Base-by-base conservation (phyloP, 192 early-diverging fungal genomes). In the Coemansia asiatica region DNA sequence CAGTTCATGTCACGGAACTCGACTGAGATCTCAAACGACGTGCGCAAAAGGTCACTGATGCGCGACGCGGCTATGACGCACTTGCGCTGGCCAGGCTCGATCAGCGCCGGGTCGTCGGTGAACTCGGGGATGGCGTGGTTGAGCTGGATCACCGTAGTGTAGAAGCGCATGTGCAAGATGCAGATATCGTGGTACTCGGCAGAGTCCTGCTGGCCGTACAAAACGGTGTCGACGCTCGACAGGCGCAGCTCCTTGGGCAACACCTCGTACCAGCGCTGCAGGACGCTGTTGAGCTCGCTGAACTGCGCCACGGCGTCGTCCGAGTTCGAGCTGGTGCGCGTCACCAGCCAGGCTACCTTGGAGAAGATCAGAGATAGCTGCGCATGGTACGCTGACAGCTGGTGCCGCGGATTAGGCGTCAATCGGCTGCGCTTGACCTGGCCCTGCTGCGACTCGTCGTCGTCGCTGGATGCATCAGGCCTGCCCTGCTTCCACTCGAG, bases 321-420 rank as follows among this genome's bases (percentile, higher is more conserved):
- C 21, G 67, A 56, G 25, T 44, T 55, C 19, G 67, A 29, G 31
- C 66, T 72, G 21, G 70, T 76, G 47, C 65, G 74, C 36, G 79
- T 81, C 35, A 81, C 79, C 36, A 81, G 79, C 74, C 79, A 81
- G 18, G 79, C 79, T 0, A 81, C 79, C 63, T 81, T 81, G 59
- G 79, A 81, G 67, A 81, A 81, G 44, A 81, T 76, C 50, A 81
- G 64, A 61, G 79, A 72, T 19, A 81, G 68, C 70, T 81, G 79
- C 67, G 74, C 63, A 60, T 76, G 74, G 68, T 81, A 81, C 21
- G 79, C 73, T 13, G 74, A 22, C 31, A 81, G 67, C 63, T 73
- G 63, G 60, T 81, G 63, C 15, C 72, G 26, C 8, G 79, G 79
- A 35, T 65, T 75, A 28, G 40, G 64, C 40, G 60, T 33, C 19